Evolutionary conservation across 2,329 filamentous ascomycete genomes (phyloP).

Genomic region (Monosporascus sp.): DNA sequence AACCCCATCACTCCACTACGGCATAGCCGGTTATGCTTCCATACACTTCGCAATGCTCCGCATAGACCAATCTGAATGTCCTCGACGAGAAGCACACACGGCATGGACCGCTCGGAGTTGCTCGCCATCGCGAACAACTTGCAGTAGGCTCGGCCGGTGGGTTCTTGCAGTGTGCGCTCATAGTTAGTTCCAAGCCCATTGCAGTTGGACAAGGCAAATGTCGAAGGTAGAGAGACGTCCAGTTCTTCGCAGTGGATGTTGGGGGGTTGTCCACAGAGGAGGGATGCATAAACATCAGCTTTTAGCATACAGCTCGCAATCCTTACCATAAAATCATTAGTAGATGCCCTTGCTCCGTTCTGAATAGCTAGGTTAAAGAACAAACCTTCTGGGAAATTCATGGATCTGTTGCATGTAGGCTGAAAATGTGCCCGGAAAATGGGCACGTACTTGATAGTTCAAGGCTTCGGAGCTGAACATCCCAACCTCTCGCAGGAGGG

Average conservation of each 20-base stretch:
- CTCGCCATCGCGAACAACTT: neutral
- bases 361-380: neutral
- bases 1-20: neutral
- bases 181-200: neutral
- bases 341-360: neutral
- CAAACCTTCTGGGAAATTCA: neutral
- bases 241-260: conserved; percentile 2
- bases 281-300: neutral
- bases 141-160: neutral
- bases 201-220: conserved; percentile 1
- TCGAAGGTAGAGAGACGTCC: neutral
- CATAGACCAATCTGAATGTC: conserved; percentile 4
- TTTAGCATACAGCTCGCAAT: conserved; percentile 1
- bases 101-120: neutral
- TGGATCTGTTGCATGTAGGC: neutral
- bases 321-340: neutral
- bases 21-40: neutral
- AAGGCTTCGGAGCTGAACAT: neutral
- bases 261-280: neutral
- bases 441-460: neutral
- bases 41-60: neutral
- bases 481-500: neutral
- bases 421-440: conserved; percentile 1
- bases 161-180: neutral
- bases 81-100: neutral